Evolutionary conservation across 208 protist genomes (phyloP), one percentile per base, ranked within the genome.

Genomic region (Acanthamoeba triangularis): DNA sequence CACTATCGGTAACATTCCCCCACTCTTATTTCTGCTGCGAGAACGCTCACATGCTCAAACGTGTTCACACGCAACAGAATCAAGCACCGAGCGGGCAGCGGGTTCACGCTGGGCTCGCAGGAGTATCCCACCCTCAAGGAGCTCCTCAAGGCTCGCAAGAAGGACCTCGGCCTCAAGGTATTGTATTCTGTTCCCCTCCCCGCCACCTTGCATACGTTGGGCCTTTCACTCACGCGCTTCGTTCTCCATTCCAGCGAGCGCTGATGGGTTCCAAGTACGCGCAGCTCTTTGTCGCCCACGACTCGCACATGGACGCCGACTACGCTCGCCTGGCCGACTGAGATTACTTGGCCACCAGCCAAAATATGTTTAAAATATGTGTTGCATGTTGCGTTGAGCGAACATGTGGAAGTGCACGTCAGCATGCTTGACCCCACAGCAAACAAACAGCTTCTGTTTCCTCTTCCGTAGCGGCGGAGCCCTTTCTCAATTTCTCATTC

Each of bases 81-180:
- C 49, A 94, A 94, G 90, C 90, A 94, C 72, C 44, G 90, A 85
- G 65, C 90, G 4, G 90, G 90, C 20, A 78, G 20, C 49, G 69
- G 69, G 23, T 94, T 85, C 37, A 44, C 28, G 47, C 41, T 94
- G 6, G 90, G 90, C 72, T 67, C 63, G 30, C 69, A 78, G 41
- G 90, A 94, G 67, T 94, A 84, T n/a, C 41, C 90, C n/a, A 52
- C 44, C 18, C 63, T 94, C 69, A 85, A 65, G 44, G 90, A 56
- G n/a, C 90, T 94, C 30, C 63, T 94, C 65, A 94, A 84, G 44
- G 47, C 33, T 2, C 90, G 69, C 69, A 94, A 94, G 56, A 84
- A 94, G 30, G 90, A 94, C 16, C 52, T 94, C 10, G 63, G 69
- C 18, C 90, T 94, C 35, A 94, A 94, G 90, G 90, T 94, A n/a